Evolutionary conservation across 805 yeast species (phyloP), one percentile per base, ranked within the genome.

Genomic region (Zygotorulaspora danielsina): DNA sequence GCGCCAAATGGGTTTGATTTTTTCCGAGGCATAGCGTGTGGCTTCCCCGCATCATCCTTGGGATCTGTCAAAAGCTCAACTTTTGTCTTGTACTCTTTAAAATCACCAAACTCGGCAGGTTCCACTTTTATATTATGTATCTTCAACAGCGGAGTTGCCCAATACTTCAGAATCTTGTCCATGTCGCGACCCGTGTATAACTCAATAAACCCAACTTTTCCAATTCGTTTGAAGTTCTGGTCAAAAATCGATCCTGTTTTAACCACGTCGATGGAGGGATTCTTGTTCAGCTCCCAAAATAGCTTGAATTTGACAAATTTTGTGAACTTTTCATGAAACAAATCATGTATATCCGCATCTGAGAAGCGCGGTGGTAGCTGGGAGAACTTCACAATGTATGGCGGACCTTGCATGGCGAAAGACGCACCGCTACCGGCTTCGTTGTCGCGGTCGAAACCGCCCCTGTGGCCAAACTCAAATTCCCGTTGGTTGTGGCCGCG

Each of bases 1-100:
- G 74, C 66, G 0, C 95, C 95, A 66, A 87, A 86, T 4, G 95
- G 93, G 55, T 78, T 84, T 0, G 73, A 46, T 50, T 75, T 79
- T 3, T 67, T 56, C 51, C 65, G 50, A 4, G 50, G 57, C 12
- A 38, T 46, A 11, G 35, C 40, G 32, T 49, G 57, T 3, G 61
- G 54, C 34, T 34, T 51, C 6, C 52, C 36, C 6, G 64, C 54
- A 33, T 55, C 54, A 27, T 52, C 57, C 25, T 38, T 41, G 15
- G 55, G 53, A 26, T 54, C 54, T 3, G 46, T 61, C 55, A 49
- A 48, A 28, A 46, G 44, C 41, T 30, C 57, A 27, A 42, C 46
- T 44, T 54, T 60, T 4, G 51, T 46, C 42, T 50, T 54, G 56
- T 67, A 58, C 32, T 59, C 60, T 29, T 57, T 53, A 41, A 70